Base-by-base conservation (phyloP, 2,329 filamentous ascomycete species). In the Ophiostoma sp. region DNA sequence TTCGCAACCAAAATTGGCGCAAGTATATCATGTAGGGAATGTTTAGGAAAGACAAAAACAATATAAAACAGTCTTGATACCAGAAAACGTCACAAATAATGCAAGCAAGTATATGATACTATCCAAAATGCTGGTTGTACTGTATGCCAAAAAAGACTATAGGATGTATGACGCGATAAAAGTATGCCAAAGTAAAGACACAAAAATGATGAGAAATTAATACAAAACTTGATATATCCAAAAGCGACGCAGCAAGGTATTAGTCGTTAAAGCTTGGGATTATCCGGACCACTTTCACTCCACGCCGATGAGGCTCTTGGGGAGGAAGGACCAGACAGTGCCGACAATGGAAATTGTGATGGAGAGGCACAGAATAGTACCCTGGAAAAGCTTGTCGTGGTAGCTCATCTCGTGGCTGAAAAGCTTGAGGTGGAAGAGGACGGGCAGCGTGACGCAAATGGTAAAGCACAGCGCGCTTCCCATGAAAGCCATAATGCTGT, bases 381-480 rank as follows among this genome's bases (percentile, higher is more conserved):
- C 94, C 75, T 90, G 88, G 64, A 91, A 74, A 4, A 86, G 77
- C 75, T 86, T 88, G 79, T 97, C 92, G 31, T 78, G 77, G 0
- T 78, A 74, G 0, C 83, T 81, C 65, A 97, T 87, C 72, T 94
- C 89, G 67, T 87, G 84, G 66, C 89, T 88, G 78, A 96, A 98
- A 1, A 98, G 87, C 80, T 94, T 96, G 70, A 98, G 81, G 77
- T 98, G 93, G 77, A 99, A 98, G 4, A 89, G 86, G 41, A 97
- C 82, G 0, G 94, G 95, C 68, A 99, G 79, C 79, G 96, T 93
- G 74, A 98, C 89, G 80, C 94, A 98, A 74, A 98, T 96, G 23
- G 92, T 92, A 76, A 97, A 97, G 80, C 94, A 97, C 20, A 97
- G 85, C 3, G 93, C 90, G 54, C 91, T 92, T 15, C 95, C 94